Conservation (phyloP, 2,329 filamentous ascomycete genomes). For the Fusarium cicatricum region DNA sequence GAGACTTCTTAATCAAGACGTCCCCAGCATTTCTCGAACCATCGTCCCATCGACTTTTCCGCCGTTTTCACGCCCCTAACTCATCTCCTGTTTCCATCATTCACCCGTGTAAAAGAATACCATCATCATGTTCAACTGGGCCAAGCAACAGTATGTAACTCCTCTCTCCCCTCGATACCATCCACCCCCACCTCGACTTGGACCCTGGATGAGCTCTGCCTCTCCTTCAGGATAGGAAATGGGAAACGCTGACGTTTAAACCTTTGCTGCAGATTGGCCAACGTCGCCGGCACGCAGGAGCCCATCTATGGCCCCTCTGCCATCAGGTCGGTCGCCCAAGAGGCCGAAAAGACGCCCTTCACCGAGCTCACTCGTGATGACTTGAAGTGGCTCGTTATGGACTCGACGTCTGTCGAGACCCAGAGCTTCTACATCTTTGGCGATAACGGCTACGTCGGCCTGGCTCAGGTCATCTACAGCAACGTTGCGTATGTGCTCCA, state of each 20-base stretch:
- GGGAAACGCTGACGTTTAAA: constrained; percentile 30
- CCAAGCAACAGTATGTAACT: constrained; percentile 81
- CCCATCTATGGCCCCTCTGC: constrained; percentile 92
- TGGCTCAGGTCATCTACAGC: constrained; percentile 96
- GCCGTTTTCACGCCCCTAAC: constrained; percentile 1
- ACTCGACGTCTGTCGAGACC: constrained; percentile 91
- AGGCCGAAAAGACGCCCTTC: constrained; percentile 79
- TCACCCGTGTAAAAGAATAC: background rate
- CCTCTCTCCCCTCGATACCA: constrained; percentile 9
- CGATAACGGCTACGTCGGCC: constrained; percentile 77
- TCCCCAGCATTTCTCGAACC: constrained; percentile 37
- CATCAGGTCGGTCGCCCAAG: constrained; percentile 84
- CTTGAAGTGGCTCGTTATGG: constrained; percentile 82
- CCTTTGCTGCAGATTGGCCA: constrained; percentile 61
- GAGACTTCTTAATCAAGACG: constrained; percentile 28
- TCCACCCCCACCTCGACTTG: constrained; percentile 20
- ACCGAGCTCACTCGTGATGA: constrained; percentile 81
- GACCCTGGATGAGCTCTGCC: constrained; percentile 4
- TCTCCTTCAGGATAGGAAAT: constrained; percentile 14
- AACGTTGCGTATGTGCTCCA: constrained; percentile 80
- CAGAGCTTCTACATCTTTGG: constrained; percentile 92
- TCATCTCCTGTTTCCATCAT: constrained; percentile 1
- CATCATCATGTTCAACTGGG: constrained; percentile 86
- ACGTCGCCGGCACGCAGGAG: constrained; percentile 95
- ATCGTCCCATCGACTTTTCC: constrained; percentile 27